Evolutionary conservation across 2,329 filamentous ascomycete species (phyloP), one percentile per base, ranked within the genome.

Genomic region (Coniella vitis): DNA sequence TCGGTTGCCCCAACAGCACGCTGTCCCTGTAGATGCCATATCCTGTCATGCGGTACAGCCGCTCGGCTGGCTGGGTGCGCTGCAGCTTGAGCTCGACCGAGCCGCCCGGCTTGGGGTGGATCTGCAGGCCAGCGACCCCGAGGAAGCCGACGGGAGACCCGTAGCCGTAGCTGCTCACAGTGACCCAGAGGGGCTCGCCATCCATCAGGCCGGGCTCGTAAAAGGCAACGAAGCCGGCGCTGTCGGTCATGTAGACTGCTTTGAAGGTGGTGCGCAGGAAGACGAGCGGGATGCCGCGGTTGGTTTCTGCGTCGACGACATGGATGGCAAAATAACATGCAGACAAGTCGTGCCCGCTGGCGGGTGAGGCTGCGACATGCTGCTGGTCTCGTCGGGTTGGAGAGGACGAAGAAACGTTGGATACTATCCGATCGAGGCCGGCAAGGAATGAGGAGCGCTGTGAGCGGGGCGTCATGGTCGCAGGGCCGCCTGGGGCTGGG

Each of bases 191-290:
- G 2, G 48, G 48, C 2, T 48, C 44, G 5, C 51, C 51, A 1
- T 40, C 48, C 51, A 53, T 53, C 10, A 53, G 13, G 2, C 51
- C 51, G 3, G 51, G 51, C 21, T 53, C 51, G 20, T 51, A 36
- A 21, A 53, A 53, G 9, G 51, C 51, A n/a, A 51, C 51, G 25
- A 51, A 53, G 25, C 51, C 51, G 3, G 51, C 51, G 45, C 51
- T 53, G 37, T 53, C 51, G 2, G 51, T 53, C 40, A 51, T 48
- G 13, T 53, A 53, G 7, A 53, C 7, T n/a, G 38, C 25, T 34
- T 48, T 53, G 40, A 47, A 53, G 4, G 48, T 53, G 34, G 48
- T 53, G 1, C 45, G 22, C 35, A 53, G 48, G 14, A 48, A 51
- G 1, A 48, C 51, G 22, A 53, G 44, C 3, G 51, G 51, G 14